phyloP scores from a whole-genome alignment of 2,329 filamentous ascomycete genomes.

The Erysiphe pulchra region DNA sequence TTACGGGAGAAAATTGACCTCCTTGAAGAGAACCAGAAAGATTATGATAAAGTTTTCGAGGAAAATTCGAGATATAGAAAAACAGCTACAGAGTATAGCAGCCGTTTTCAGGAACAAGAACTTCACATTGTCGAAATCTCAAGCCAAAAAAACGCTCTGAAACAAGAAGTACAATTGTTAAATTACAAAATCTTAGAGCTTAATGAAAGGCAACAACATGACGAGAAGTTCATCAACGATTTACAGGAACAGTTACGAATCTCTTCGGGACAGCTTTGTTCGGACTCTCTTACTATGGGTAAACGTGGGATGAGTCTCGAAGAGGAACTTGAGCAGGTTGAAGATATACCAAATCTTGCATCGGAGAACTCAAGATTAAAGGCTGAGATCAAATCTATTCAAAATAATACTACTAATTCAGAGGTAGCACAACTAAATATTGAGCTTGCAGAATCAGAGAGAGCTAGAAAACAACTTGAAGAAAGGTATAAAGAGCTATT shows the following conservation, averaged over 20 bases:
- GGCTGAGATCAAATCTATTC: constrained; percentile 33
- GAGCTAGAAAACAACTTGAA: constrained; percentile 25
- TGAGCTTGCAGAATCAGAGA: constrained; percentile 28
- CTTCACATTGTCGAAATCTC: constrained; percentile 11
- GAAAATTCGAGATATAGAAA: constrained; percentile 12
- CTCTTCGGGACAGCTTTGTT: constrained; percentile 2
- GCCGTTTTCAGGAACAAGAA: constrained; percentile 14
- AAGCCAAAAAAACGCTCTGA: constrained; percentile 20
- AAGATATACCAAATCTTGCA: constrained; percentile 19
- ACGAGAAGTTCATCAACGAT: constrained; percentile 21
- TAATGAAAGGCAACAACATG: constrained; percentile 17
- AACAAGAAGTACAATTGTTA: constrained; percentile 17
- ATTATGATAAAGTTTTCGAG: constrained; percentile 10
- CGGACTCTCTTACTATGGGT: constrained; percentile 4
- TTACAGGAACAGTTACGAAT: constrained; percentile 26
- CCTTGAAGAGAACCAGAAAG: constrained; percentile 21
- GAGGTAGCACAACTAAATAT: constrained; percentile 27
- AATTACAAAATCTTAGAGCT: constrained; percentile 10
- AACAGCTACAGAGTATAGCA: constrained; percentile 16
- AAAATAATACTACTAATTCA: constrained; percentile 25
- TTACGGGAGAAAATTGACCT: constrained; percentile 29
- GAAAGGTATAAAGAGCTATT: constrained; percentile 28
- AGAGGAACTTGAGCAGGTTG: constrained; percentile 26
- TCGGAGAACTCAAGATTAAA: constrained; percentile 30
- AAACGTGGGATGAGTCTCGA: constrained; percentile 22